Base-by-base conservation (phyloP, 1,284 basidiomycete genomes). In the Porodaedalea pini region DNA sequence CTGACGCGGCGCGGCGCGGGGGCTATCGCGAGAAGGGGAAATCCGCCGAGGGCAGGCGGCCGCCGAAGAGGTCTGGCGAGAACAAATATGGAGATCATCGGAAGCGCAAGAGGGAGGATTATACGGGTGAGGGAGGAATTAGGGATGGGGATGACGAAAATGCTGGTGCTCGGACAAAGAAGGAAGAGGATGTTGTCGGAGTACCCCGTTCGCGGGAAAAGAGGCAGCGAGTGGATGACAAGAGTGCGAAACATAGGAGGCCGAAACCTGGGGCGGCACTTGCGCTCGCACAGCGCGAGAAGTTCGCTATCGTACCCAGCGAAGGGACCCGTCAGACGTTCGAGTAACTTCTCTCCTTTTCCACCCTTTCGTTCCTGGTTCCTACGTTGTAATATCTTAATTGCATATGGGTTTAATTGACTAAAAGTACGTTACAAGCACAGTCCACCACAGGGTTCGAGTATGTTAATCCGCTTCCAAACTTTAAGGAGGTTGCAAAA, bases 221-320 rank as follows among this genome's bases (percentile, higher is more conserved):
- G 50, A 50, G 44, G 62, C 39, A 54, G 62, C 65, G 63, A 10
- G 21, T 15, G 62, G 65, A 58, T 64, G 63, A 19, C 57, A 66
- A 61, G 59, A 61, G 43, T 3, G 48, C 31, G 1, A 70, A 68
- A 11, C 68, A 61, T 67, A 70, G 56, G 80, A 44, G 94, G 54
- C 79, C 86, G 5, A 88, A 82, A 69, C 94, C 95, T 23, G 95
- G 95, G 56, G 95, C 94, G 3, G 94, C 93, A 3, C 79, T 98
- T 21, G 94, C 94, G 0, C 81, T 83, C 59, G 95, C 96, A 17
- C 88, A 89, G 69, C 81, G 95, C 54, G 91, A 92, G 70, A 88
- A 86, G 59, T 85, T 85, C 17, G 90, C 86, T 1, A 96, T 98
- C 65, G 79, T 97, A 4, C 86, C 88, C 29, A 76, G 79, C 62